Base-by-base conservation (phyloP, 2,329 filamentous ascomycete species). In the Paraphaeosphaeria sporulosa region DNA sequence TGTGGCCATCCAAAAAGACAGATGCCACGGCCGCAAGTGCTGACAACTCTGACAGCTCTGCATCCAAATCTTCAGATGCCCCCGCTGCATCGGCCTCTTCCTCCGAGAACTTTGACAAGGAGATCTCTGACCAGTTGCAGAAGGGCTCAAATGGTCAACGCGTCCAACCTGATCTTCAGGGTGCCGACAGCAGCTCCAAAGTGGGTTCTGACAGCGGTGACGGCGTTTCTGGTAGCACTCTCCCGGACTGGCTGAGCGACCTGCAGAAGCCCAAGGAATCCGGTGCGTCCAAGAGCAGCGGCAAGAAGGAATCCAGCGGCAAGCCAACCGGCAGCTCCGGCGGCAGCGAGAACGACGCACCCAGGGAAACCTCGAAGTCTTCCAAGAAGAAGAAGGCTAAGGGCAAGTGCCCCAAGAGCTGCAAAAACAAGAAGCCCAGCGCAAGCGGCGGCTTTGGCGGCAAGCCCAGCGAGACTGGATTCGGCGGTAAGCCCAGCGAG, bases 161-260 rank as follows among this genome's bases (percentile, higher is more conserved):
- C 7, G 17, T 32, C 10, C 30, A 32, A 12, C 30, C 15, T 40
- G 38, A 27, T 6, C 25, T 27, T 27, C 3, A 32, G 30, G 8
- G 4, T 32, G 6, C 4, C 10, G 30, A 8, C 30, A 32, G 30
- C 30, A 32, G 30, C 30, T 27, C 25, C n/a, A n/a, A n/a, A n/a
- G n/a, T n/a, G n/a, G 55, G 42, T 17, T 43, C 49, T 13, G 57
- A 63, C 27, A 49, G 60, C n/a, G 38, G 38, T 17, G 38, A 40
- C 9, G 38, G 38, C 9, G 38, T 40, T 19, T 40, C 38, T 15
- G 38, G 38, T 8, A 40, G 38, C n/a, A 7, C 38, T 5, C 61
- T 65, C 21, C 64, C 64, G 30, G 44, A 63, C 21, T 68, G 66
- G 65, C 52, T 64, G 9, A 51, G 38, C 6, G 53, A 58, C 21